Percentiles rank a stretch among this genome's conserved stretches.
phyloP scores from a whole-genome alignment of 1,284 basidiomycete genomes.

The Pisolithus thermaeus region DNA sequence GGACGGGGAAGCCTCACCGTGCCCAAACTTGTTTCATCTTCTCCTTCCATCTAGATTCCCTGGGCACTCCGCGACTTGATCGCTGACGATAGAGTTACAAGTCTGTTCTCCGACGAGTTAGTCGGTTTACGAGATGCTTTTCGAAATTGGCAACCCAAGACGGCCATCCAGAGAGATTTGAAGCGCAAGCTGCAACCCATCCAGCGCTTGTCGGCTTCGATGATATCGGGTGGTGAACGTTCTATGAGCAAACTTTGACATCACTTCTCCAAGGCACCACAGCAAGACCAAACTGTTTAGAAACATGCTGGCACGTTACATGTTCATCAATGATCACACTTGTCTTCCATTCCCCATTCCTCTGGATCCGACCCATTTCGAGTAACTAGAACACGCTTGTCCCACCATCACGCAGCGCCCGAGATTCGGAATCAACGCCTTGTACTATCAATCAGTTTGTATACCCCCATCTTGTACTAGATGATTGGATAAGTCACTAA shows the following conservation, averaged over 20 bases:
- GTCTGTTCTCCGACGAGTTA: conserved; percentile 75
- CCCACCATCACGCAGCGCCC: neutral
- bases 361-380: neutral
- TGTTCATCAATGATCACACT: neutral
- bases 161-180: conserved; percentile 69
- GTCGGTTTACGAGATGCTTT: conserved; percentile 69
- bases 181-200: conserved; percentile 83
- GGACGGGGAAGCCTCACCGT: conserved; percentile 2
- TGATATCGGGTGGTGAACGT: conserved; percentile 17
- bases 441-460: conserved; percentile 12
- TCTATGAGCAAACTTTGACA: conserved; percentile 27
- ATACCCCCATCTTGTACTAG: conserved; percentile 4
- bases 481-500: neutral
- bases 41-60: conserved; percentile 52
- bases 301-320: conserved; percentile 12
- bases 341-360: conserved; percentile 1
- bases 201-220: conserved; percentile 47
- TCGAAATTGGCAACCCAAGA: conserved; percentile 77
- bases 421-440: neutral
- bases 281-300: neutral
- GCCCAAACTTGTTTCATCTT: neutral
- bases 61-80: conserved; percentile 80
- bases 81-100: conserved; percentile 65
- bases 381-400: conserved; percentile 2
- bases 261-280: neutral